These are phyloP conservation scores for Neobulgaria alba DNA, from an alignment of 2,329 filamentous ascomycete genomes.

Conservation along the genomic window DNA sequence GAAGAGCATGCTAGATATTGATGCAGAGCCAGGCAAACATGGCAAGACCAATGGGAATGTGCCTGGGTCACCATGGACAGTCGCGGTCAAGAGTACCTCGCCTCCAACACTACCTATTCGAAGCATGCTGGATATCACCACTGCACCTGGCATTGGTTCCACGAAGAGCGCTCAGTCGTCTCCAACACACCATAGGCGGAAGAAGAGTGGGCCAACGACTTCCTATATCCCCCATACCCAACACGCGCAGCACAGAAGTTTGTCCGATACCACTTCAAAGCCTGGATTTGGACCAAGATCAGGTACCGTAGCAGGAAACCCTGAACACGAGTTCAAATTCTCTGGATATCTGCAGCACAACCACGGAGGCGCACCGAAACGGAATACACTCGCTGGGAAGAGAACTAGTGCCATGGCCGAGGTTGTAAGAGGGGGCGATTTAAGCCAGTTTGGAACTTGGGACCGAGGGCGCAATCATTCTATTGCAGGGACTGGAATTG, in stretches of 20 bases:
- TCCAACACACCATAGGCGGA: constrained; percentile 35
- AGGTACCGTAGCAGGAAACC: constrained; percentile 30
- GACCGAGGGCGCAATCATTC: constrained; percentile 23
- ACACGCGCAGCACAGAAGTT: constrained; percentile 34
- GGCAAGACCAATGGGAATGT: too few species aligned
- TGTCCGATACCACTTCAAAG: constrained; percentile 44
- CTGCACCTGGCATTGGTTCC: constrained; percentile 25
- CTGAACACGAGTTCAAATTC: constrained; percentile 51
- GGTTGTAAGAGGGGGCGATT: constrained; percentile 43
- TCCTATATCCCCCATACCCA: constrained; percentile 9
- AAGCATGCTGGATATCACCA: constrained; percentile 50
- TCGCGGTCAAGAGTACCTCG: background rate
- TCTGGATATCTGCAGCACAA: constrained; percentile 47
- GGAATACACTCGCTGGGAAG: constrained; percentile 40
- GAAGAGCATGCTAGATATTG: constrained; percentile 46
- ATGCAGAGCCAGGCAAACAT: too few species aligned
- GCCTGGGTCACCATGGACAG: background rate
- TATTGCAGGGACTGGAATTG: constrained; percentile 15
- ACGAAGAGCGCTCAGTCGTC: constrained; percentile 40
- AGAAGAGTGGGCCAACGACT: constrained; percentile 6
- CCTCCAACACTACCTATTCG: constrained; percentile 41
- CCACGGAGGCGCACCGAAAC: constrained; percentile 37
- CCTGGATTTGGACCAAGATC: constrained; percentile 38
- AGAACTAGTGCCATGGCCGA: constrained; percentile 41
- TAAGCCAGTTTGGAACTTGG: constrained; percentile 33